Base-by-base conservation (phyloP, 2,329 filamentous ascomycete species). In the Trichoderma oligosporum region DNA sequence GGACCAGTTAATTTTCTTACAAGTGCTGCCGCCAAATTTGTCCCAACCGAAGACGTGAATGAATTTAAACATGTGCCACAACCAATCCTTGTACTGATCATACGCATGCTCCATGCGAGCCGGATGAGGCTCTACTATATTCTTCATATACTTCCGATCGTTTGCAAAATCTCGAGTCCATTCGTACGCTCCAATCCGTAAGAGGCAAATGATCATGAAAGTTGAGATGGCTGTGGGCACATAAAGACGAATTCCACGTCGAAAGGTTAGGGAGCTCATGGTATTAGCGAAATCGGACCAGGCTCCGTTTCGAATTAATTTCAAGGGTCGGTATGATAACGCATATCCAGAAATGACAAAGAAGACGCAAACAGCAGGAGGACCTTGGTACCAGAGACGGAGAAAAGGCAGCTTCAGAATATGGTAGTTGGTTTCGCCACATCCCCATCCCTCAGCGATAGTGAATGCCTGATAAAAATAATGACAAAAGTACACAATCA, bases 301-400 rank as follows among this genome's bases (percentile, higher is more conserved):
- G 36, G 63, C 63, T n/a, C 70, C 68, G 55, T 62, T 69, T 41
- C 75, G 74, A 22, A 73, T 67, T 47, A 80, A 71, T 60, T 76
- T 78, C n/a, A 82, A 63, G 1, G 79, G 78, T 44, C 75, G 75
- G 56, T 84, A 76, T 27, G 78, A 79, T 11, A 86, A 73, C 2
- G 82, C 83, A 67, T 84, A 85, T 18, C 82, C 82, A 0, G 81
- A 83, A 42, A 85, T 80, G 64, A 84, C 78, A 65, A 84, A 85
- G 73, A 86, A 86, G 61, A 84, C 70, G 67, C 78, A 80, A 36
- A 85, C 82, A 63, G 81, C 81, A 0, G 80, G 76, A 3, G 79
- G 80, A 1, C 81, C 82, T 51, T 78, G 78, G 65, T 78, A 83
- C 58, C 79, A 72, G 4, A 84, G 70, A 12, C 81, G 74, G 16